A percentile compares a stretch with the other conserved stretches of the same genome.
phyloP scores from a whole-genome alignment of 345 rosid genomes.

The Pugionium dolabratum region DNA sequence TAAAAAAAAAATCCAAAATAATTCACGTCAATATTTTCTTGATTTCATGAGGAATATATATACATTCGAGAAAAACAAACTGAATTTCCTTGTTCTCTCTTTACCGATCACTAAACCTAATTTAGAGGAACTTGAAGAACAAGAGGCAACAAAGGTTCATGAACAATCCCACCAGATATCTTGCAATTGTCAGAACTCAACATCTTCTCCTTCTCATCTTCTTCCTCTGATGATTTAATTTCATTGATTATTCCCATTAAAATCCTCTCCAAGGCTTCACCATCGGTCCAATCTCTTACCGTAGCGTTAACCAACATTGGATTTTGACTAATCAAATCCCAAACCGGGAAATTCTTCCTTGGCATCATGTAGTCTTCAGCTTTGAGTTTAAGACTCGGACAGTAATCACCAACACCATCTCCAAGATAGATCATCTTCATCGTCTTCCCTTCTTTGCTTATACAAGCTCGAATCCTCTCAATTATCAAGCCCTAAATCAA shows the following conservation, averaged over 20 bases:
- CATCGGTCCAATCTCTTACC: conserved; percentile 73
- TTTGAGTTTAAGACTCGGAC: conserved; percentile 68
- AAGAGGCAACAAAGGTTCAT: conserved; percentile 37
- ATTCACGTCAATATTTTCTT: neutral
- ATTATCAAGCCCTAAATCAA: conserved; percentile 51
- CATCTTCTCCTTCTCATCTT: conserved; percentile 9
- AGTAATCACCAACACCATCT: conserved; percentile 84
- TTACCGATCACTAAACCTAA: conserved; percentile 24
- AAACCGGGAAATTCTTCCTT: conserved; percentile 73
- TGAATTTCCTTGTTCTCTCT: neutral
- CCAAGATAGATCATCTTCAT: conserved; percentile 71
- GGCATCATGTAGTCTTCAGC: conserved; percentile 71
- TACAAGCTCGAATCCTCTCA: conserved; percentile 64
- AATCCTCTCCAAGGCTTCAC: conserved; percentile 50
- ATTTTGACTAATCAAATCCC: conserved; percentile 67
- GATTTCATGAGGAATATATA: neutral
- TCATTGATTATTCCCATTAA: conserved; percentile 27
- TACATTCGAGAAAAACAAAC: neutral
- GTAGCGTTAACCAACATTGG: conserved; percentile 60
- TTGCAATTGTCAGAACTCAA: conserved; percentile 35
- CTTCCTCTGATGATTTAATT: neutral
- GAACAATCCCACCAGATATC: conserved; percentile 34
- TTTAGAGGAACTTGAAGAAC: conserved; percentile 31
- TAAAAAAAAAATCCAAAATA: too few relatives aligned
- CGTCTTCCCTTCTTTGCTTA: conserved; percentile 47